Evolutionary conservation across 202 grass and related monocot genomes (phyloP).

Genomic region (Panicum hallii): DNA sequence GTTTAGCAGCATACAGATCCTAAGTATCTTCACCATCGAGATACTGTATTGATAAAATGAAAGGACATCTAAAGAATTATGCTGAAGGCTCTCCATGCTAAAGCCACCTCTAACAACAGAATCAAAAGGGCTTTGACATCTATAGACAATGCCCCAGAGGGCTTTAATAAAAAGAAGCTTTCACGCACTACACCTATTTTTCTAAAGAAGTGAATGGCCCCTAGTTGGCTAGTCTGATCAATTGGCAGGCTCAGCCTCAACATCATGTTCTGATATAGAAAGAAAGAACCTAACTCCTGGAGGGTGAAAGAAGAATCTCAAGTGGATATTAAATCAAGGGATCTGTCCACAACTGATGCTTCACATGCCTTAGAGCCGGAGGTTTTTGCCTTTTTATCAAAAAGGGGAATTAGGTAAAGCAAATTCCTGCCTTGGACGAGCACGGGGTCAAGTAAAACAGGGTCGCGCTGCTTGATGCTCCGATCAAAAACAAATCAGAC

Average conservation of each 20-base stretch:
- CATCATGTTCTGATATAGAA: neutral
- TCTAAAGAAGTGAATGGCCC: neutral
- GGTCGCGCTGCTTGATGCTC: too few relatives aligned
- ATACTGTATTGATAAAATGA: too few relatives aligned
- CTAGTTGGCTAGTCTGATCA: conserved; percentile 2
- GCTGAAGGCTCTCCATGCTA: too few relatives aligned
- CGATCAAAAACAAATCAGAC: too few relatives aligned
- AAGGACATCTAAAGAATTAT: too few relatives aligned
- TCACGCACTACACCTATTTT: neutral
- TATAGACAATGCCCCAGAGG: neutral
- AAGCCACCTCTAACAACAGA: neutral
- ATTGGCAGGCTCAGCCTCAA: neutral
- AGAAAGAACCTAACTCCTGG: neutral
- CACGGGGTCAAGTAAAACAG: neutral
- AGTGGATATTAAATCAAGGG: neutral
- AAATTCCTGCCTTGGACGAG: neutral
- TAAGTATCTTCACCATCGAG: neutral
- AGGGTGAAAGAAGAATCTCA: conserved; percentile 5
- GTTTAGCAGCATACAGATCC: neutral
- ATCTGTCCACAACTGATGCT: neutral
- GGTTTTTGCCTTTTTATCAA: neutral
- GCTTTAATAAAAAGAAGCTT: neutral
- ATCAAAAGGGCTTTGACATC: neutral
- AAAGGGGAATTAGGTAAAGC: neutral
- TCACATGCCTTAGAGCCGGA: neutral